Evolutionary conservation across 1,284 basidiomycete genomes (phyloP).

Genomic region (Apiotrichum gracile): DNA sequence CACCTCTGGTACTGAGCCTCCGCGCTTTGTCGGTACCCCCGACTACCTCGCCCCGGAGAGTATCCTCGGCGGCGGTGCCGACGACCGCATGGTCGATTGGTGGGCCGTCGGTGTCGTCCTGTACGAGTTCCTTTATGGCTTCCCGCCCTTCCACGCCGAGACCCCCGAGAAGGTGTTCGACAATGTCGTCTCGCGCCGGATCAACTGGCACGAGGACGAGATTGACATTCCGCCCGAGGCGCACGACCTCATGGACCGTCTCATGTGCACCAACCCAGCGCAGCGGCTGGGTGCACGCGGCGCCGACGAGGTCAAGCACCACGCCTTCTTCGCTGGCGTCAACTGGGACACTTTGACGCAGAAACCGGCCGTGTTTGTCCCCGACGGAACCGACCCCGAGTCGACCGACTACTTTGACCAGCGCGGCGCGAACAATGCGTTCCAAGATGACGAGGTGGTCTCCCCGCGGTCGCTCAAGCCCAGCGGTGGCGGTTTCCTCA

Average conservation of each 20-base stretch:
- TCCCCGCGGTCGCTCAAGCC: conserved; percentile 55
- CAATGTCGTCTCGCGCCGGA: conserved; percentile 92
- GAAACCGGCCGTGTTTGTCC: conserved; percentile 89
- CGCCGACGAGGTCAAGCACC: conserved; percentile 85
- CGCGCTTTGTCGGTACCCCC: conserved; percentile 92
- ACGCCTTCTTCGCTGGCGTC: conserved; percentile 84
- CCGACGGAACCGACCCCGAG: conserved; percentile 89
- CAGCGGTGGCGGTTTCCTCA: neutral
- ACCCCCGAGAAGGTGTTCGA: conserved; percentile 97
- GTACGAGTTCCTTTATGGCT: conserved; percentile 96
- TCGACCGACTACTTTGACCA: conserved; percentile 99
- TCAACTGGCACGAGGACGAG: conserved; percentile 90
- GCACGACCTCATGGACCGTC: conserved; percentile 80
- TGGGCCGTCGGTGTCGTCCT: conserved; percentile 98
- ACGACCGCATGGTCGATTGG: conserved; percentile 95
- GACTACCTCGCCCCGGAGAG: conserved; percentile 96
- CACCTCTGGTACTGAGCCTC: conserved; percentile 53
- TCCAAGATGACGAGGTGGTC: conserved; percentile 46
- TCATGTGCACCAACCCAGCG: conserved; percentile 76
- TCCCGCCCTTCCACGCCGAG: conserved; percentile 96
- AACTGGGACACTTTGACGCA: conserved; percentile 89
- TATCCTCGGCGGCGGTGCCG: conserved; percentile 89
- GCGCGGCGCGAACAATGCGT: conserved; percentile 56
- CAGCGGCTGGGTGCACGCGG: conserved; percentile 80
- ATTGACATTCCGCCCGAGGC: conserved; percentile 82